phyloP scores from a whole-genome alignment of 2,329 filamentous ascomycete genomes.

The Cytospora chrysosperma region DNA sequence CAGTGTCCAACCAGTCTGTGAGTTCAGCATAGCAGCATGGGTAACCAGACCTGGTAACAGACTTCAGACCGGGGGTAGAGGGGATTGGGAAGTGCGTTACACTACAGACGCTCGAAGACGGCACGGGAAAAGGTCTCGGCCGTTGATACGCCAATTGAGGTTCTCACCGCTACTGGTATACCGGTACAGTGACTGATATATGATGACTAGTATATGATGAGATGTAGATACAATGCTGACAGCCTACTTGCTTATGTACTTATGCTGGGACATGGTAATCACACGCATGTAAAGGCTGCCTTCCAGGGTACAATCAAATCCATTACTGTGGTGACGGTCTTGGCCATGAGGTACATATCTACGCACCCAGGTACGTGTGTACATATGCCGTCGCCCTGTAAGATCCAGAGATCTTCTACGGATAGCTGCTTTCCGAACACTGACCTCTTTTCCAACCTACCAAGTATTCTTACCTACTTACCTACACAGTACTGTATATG shows the following conservation, averaged over 20 bases:
- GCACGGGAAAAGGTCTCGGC: not conserved
- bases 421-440: not conserved
- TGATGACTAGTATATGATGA: not conserved
- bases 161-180: conserved; percentile 7
- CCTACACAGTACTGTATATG: not conserved
- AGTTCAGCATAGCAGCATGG: no score
- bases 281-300: not conserved
- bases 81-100: not conserved
- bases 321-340: not conserved
- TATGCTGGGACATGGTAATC: no score
- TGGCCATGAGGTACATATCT: not conserved
- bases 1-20: not conserved
- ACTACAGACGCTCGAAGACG: not conserved
- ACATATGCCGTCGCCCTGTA: not conserved
- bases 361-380: no score
- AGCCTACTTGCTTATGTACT: no score
- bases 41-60: no score
- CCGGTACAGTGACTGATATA: not conserved
- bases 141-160: conserved; percentile 10
- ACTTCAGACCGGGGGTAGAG: no score
- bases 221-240: not conserved
- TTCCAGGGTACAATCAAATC: no score
- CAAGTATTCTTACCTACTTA: no score
- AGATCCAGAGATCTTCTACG: not conserved
- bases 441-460: not conserved